Conservation (phyloP, 192 early-diverging fungal species). For the Mortierella antarctica region DNA sequence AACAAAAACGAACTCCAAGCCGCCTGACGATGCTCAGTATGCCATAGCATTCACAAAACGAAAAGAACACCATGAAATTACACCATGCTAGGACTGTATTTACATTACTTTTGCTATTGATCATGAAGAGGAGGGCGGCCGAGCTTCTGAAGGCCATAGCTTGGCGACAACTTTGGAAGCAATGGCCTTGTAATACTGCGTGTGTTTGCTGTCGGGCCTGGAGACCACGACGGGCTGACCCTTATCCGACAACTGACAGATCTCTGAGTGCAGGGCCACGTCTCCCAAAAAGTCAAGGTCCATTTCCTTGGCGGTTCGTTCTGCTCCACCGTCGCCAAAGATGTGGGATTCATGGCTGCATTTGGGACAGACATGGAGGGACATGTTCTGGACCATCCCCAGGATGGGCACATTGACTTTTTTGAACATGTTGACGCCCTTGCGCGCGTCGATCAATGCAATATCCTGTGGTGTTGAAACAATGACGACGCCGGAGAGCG, state of each 20-base stretch:
- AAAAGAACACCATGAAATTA: background rate
- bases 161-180: constrained; percentile 57
- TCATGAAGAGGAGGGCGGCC: background rate
- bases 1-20: too few relatives aligned
- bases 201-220: constrained; percentile 61
- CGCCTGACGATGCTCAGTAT: background rate
- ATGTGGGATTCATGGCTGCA: constrained; percentile 83
- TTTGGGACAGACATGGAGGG: constrained; percentile 79
- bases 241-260: constrained; percentile 75
- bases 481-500: constrained; percentile 76
- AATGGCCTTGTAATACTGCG: constrained; percentile 63
- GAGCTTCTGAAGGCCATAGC: constrained; percentile 29
- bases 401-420: constrained; percentile 88
- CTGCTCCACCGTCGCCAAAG: constrained; percentile 77
- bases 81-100: background rate
- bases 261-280: constrained; percentile 80
- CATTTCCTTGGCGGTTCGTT: constrained; percentile 70
- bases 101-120: background rate
- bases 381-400: constrained; percentile 93
- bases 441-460: constrained; percentile 81
- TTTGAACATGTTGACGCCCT: constrained; percentile 85
- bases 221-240: constrained; percentile 79
- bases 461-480: constrained; percentile 94
- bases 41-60: background rate
- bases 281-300: constrained; percentile 77